Evolutionary conservation across 352 stramenopile genomes (phyloP).

Genomic region (Phytophthora pseudosyringae): DNA sequence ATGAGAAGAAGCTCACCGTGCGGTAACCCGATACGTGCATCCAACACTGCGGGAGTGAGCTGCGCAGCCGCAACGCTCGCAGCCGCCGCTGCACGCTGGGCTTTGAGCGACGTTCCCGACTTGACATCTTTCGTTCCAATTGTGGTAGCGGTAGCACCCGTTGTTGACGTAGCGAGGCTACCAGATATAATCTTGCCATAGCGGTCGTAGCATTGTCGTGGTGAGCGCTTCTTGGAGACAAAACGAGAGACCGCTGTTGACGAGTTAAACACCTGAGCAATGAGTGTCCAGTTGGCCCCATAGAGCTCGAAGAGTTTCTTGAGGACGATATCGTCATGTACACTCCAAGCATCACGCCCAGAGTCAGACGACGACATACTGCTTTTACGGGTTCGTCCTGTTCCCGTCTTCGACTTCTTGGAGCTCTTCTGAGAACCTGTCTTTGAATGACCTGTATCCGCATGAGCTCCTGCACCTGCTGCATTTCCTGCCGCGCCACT

Average conservation of each 20-base stretch:
- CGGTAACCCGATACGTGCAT: constrained; percentile 69
- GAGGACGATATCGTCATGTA: constrained; percentile 78
- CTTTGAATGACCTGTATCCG: constrained; percentile 22
- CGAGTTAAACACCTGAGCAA: constrained; percentile 85
- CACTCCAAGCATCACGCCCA: constrained; percentile 65
- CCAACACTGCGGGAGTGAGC: constrained; percentile 54
- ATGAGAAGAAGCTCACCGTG: constrained; percentile 57
- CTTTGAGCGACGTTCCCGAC: constrained; percentile 41
- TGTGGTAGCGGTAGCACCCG: background rate
- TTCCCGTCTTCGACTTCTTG: constrained; percentile 72
- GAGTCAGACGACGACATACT: constrained; percentile 63
- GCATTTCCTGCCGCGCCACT: constrained; percentile 7
- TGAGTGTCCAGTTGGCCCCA: constrained; percentile 88
- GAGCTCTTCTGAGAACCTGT: constrained; percentile 30
- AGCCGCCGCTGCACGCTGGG: constrained; percentile 45
- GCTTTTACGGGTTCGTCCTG: constrained; percentile 55
- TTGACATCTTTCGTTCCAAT: constrained; percentile 55
- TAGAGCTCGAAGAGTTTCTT: constrained; percentile 90
- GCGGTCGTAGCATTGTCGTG: constrained; percentile 86
- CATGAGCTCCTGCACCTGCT: constrained; percentile 23
- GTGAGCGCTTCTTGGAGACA: constrained; percentile 77
- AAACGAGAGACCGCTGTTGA: constrained; percentile 74
- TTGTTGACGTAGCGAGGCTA: constrained; percentile 33
- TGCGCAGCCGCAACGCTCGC: constrained; percentile 41
- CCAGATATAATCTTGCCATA: constrained; percentile 87